Evolutionary conservation across 148 eudicot genomes (phyloP).

Genomic region (Pharnaceum exiguum): DNA sequence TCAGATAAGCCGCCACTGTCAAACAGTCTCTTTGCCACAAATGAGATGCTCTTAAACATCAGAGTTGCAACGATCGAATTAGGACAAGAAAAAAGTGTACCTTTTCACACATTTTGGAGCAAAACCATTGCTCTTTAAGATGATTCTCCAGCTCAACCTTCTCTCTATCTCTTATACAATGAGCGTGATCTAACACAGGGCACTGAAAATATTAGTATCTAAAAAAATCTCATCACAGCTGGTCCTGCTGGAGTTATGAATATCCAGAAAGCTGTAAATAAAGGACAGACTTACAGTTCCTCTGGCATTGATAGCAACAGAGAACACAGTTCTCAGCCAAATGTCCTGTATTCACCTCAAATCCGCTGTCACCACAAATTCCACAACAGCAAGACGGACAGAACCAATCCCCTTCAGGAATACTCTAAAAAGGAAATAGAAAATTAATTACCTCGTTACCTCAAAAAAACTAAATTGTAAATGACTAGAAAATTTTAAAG

Average conservation of each 20-base stretch:
- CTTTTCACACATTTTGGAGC: conserved; percentile 62
- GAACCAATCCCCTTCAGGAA: conserved; percentile 96
- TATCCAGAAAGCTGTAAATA: background rate
- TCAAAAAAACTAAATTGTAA: background rate
- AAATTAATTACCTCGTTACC: conserved; percentile 13
- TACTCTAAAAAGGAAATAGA: conserved; percentile 33
- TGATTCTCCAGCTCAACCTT: conserved; percentile 6
- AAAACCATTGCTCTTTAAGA: conserved; percentile 64
- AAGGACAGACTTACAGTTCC: conserved; percentile 72
- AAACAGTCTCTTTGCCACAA: too few relatives aligned
- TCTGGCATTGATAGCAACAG: conserved; percentile 78
- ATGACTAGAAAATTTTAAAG: background rate
- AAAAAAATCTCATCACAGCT: background rate
- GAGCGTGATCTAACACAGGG: conserved; percentile 58
- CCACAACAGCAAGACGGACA: conserved; percentile 91
- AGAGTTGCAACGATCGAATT: background rate
- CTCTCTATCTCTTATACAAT: conserved; percentile 49
- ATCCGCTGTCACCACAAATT: conserved; percentile 46
- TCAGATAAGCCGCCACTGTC: too few relatives aligned
- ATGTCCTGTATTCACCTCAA: conserved; percentile 24
- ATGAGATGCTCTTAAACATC: too few relatives aligned
- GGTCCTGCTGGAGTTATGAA: background rate
- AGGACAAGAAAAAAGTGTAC: conserved; percentile 28
- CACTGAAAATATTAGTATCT: conserved; percentile 3
- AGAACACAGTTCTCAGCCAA: conserved; percentile 29